Evolutionary conservation across 1,284 basidiomycete genomes (phyloP), one percentile per base, ranked within the genome.

Genomic region (Ustilago curta): DNA sequence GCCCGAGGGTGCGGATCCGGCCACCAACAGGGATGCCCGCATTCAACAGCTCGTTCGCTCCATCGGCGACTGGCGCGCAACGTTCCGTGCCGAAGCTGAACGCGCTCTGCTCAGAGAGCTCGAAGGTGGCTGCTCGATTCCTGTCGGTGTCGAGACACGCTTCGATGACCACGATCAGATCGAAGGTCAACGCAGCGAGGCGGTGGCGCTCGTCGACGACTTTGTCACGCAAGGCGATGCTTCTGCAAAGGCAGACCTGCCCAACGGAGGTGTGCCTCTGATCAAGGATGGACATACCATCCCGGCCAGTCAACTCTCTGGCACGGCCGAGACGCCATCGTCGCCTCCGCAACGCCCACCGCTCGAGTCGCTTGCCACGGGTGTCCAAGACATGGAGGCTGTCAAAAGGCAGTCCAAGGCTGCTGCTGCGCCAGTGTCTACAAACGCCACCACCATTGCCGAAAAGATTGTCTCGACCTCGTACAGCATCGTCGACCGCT

Each of bases 51-150:
- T 84, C 45, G 67, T 84, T 9, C 59, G 56, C 8, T 78, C 78
- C 25, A 82, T 84, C 35, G 77, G 78, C 35, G 76, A 81, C 50
- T 84, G 83, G 83, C 68, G 82, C 8, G 62, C 83, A 11, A 81
- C 79, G 16, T 81, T 75, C 65, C 67, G 81, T 29, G 74, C 69
- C 43, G 78, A 78, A 48, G 81, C 81, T 11, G 97, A 99, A 86
- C 90, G 96, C 12, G 92, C 92, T 1, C 91, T 93, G 84, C 87
- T 99, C 71, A 88, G 91, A 39, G 91, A 92, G 39, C 88, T 99
- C 56, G 96, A 99, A 85, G 97, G 97, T 12, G 97, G 95, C 29
- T 99, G 97, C 86, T 95, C 93, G 66, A 94, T 99, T 1, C 97
- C 96, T 0, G 95, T 98, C n/a, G 95, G 96, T 18, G 91, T 94